phyloP scores from a whole-genome alignment of 164 flowering plant genomes.

The Vitis rupestris region DNA sequence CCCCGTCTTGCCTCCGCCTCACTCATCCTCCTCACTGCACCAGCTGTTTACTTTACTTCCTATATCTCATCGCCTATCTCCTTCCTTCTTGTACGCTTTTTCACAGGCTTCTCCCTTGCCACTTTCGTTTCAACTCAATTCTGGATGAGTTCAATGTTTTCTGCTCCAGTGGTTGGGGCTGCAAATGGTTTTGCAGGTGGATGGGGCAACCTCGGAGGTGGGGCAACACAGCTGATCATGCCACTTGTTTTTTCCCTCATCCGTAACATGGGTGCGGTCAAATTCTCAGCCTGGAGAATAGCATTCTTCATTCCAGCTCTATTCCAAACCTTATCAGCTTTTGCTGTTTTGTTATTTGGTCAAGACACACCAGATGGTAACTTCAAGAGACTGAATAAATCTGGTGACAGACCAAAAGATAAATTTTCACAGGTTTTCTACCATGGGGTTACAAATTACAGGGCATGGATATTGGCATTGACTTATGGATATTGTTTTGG shows the following conservation, averaged over 20 bases:
- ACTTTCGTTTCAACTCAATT: constrained; percentile 84
- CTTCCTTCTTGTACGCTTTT: constrained; percentile 70
- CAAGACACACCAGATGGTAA: constrained; percentile 88
- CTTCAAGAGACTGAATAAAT: constrained; percentile 40
- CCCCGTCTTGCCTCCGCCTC: constrained; percentile 78
- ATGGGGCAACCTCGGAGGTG: constrained; percentile 95
- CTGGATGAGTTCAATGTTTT: constrained; percentile 97
- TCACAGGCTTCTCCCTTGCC: constrained; percentile 80
- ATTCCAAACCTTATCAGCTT: constrained; percentile 60
- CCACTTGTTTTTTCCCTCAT: constrained; percentile 59
- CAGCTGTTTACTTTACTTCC: constrained; percentile 62
- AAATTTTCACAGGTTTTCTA: constrained; percentile 46
- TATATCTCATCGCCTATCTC: constrained; percentile 35
- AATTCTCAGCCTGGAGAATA: constrained; percentile 79
- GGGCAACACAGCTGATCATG: constrained; percentile 89
- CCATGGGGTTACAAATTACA: constrained; percentile 63
- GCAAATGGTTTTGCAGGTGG: constrained; percentile 82
- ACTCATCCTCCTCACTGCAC: constrained; percentile 63
- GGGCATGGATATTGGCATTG: constrained; percentile 82
- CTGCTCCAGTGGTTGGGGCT: constrained; percentile 53
- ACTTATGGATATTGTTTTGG: constrained; percentile 88
- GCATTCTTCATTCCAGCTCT: constrained; percentile 81
- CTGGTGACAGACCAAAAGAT: constrained; percentile 68
- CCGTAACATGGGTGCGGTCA: constrained; percentile 36
- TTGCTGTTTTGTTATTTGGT: constrained; percentile 54